phyloP scores from a whole-genome alignment of 2,329 filamentous ascomycete genomes.

The Monilinia fructicola region DNA sequence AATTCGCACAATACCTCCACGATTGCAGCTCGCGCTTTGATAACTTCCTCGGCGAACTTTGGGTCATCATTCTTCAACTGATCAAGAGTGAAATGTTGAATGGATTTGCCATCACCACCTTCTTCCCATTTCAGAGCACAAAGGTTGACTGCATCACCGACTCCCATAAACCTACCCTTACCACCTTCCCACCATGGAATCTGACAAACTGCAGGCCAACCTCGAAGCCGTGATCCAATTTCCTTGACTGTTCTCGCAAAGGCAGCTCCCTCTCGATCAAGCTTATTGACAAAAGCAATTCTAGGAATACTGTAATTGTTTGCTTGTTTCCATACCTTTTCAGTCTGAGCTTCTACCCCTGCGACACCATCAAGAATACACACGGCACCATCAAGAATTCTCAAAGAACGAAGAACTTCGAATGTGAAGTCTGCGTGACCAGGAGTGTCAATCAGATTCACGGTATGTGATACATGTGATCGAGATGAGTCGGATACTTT shows the following conservation, averaged over 20 bases:
- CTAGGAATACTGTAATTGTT: conserved; percentile 82
- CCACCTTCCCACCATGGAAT: conserved; percentile 86
- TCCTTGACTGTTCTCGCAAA: conserved; percentile 86
- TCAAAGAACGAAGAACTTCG: conserved; percentile 86
- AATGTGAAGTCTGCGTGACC: conserved; percentile 98
- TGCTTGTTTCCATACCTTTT: conserved; percentile 92
- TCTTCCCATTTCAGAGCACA: conserved; percentile 72
- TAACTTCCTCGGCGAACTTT: conserved; percentile 63
- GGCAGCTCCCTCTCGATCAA: conserved; percentile 76
- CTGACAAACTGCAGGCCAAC: conserved; percentile 88
- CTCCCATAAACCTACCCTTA: conserved; percentile 74
- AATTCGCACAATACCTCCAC: conserved; percentile 84
- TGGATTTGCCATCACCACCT: conserved; percentile 62
- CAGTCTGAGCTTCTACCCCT: conserved; percentile 93
- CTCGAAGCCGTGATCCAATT: conserved; percentile 73
- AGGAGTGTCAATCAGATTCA: conserved; percentile 94
- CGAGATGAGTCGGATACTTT: conserved; percentile 46
- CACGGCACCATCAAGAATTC: conserved; percentile 86
- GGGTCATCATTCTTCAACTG: conserved; percentile 52
- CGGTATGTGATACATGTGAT: conserved; percentile 61
- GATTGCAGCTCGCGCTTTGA: conserved; percentile 71
- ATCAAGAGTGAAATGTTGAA: conserved; percentile 56
- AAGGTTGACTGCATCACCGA: conserved; percentile 79
- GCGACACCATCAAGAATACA: conserved; percentile 91
- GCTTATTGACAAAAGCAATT: conserved; percentile 79